Evolutionary conservation across 768 basidiomycete genomes (phyloP), one percentile per base, ranked within the genome.

Genomic region (Lepiota subincarnata): DNA sequence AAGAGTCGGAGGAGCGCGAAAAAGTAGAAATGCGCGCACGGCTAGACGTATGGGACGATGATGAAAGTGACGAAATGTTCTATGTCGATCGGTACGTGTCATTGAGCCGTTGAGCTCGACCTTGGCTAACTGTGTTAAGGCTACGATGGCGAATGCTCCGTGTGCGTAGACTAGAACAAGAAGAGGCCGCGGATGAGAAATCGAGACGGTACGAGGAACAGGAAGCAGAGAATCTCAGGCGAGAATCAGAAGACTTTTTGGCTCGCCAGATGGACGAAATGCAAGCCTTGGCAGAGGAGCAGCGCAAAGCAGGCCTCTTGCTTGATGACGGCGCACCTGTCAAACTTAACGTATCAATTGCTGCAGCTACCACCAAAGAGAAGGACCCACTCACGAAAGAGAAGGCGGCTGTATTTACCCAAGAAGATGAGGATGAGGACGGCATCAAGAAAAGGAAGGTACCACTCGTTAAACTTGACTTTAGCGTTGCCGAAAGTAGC

Each of bases 211-310:
- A 84, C 55, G 95, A 97, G 69, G 86, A 87, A 42, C 86, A 88
- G 48, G 92, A 97, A 68, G 82, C 84, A 6, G 93, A 89, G 65
- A 89, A 91, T 60, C 76, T 97, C 19, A 83, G 92, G 34, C 80
- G 84, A 45, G 93, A 98, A 69, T 93, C 92, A 0, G 96, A 98
- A 68, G 88, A 84, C 57, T 97, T 98, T 79, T 77, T 98, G 55
- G 90, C 91, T 34, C 80, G 85, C 50, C 94, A 97, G 64, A 93
- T 96, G 91, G 91, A 91, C 58, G 94, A 98, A 67, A 89, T 96
- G 85, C 92, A 93, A 59, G 87, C 90, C 1, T 73, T 96, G 24
- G 90, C 89, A 11, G 89, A 90, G 47, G 89, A 95, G 63, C 92
- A 97, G 62, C 84, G 91, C 58, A 89, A 91, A 63, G 91, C 90